Evolutionary conservation across 2,329 filamentous ascomycete genomes (phyloP).

Genomic region (Pseudogymnoascus sp.): DNA sequence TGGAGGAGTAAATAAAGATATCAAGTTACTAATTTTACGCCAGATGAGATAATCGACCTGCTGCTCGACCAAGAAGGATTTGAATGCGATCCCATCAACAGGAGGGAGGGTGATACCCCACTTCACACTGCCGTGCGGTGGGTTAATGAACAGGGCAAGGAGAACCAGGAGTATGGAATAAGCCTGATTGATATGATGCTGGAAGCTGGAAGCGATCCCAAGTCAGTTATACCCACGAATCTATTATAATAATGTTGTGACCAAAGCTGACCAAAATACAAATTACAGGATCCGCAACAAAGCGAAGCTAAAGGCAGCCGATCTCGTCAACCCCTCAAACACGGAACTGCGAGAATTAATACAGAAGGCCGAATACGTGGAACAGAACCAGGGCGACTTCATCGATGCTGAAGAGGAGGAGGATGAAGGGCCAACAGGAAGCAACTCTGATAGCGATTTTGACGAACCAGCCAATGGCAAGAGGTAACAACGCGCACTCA

Average conservation of each 20-base stretch:
- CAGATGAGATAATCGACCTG: constrained; percentile 73
- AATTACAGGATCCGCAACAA: constrained; percentile 54
- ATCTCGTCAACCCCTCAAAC: constrained; percentile 69
- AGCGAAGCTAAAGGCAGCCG: constrained; percentile 61
- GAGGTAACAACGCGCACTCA: constrained; percentile 10
- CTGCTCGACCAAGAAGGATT: constrained; percentile 78
- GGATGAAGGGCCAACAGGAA: constrained; percentile 1
- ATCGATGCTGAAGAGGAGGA: constrained; percentile 30
- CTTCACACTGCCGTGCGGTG: constrained; percentile 73
- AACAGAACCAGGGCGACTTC: constrained; percentile 52
- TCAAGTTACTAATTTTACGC: background rate
- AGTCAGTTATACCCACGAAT: constrained; percentile 27
- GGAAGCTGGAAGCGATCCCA: constrained; percentile 64
- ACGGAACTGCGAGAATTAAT: constrained; percentile 53
- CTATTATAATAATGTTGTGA: background rate
- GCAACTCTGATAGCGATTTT: constrained; percentile 6
- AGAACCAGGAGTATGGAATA: constrained; percentile 57
- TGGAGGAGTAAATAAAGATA: background rate
- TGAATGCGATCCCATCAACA: constrained; percentile 73
- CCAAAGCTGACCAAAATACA: background rate
- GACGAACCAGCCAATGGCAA: constrained; percentile 8
- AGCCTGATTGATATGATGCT: constrained; percentile 72
- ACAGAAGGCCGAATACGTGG: constrained; percentile 62
- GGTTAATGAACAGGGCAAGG: constrained; percentile 60
- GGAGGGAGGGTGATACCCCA: constrained; percentile 66